Base-by-base conservation (phyloP, 352 stramenopile species). In the Pythium aristosporum region DNA sequence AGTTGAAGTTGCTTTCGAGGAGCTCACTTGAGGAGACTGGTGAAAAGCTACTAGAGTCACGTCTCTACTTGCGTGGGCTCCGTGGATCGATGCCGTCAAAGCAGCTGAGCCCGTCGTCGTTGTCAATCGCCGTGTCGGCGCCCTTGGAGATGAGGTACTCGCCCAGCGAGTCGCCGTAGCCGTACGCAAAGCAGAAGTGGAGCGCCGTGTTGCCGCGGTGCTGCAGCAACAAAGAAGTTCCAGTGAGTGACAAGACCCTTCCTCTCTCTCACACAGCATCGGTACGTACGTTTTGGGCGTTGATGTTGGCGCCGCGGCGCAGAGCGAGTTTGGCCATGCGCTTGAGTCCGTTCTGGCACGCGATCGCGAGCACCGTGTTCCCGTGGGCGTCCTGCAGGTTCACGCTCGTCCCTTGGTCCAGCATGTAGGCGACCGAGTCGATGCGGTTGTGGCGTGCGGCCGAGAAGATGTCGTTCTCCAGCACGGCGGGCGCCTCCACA, bases 261-360 rank as follows among this genome's bases (percentile, higher is more conserved):
- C 10, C 39, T 6, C 21, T 2, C 6, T 18, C 13, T 46, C 12
- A 23, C 32, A 41, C 5, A 0, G 44, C n/a, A 15, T 9, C 21
- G 15, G 55, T 15, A 77, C 80, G 48, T 74, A 88, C 81, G 52
- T 97, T 97, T 28, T 79, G 76, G 50, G 69, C 82, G 74, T 97
- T 97, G 68, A 96, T 96, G 71, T 97, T 88, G 59, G 80, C 83
- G 23, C 88, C 89, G 43, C 82, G 72, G 23, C 88, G 82, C 28
- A 97, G 72, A 28, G 87, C 83, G 42, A 94, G 75, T 72, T 97
- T 97, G 53, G 74, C 80, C 59, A 96, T 91, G 48, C 87, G 82
- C 71, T 96, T 97, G 65, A 96, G 84, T 48, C 91, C 91, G 71
- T 97, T 97, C 68, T 97, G 89, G 55, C 89, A 97, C 21, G 88